A percentile compares a stretch with the other conserved stretches of the same genome.
Conservation (phyloP, 805 yeast genomes). For the Metschnikowia bowlesiae region DNA sequence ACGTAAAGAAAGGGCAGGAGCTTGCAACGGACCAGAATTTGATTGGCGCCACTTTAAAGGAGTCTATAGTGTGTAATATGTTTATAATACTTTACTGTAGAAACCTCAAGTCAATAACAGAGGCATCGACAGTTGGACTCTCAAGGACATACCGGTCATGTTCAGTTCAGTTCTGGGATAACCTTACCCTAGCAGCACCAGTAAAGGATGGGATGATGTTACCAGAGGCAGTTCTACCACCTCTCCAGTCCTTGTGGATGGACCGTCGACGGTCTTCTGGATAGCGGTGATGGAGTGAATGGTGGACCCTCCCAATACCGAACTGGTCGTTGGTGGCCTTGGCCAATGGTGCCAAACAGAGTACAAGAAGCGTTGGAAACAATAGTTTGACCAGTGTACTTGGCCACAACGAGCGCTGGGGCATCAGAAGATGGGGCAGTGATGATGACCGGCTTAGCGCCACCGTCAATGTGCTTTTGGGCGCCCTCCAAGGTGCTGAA, state of each 20-base stretch:
- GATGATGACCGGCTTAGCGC: slow-evolving; percentile 92
- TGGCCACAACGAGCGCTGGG: slow-evolving; percentile 88
- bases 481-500: slow-evolving; percentile 85
- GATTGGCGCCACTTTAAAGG: too few species aligned
- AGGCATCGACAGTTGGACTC: slow-evolving; percentile 94
- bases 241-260: slow-evolving; percentile 99
- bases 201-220: slow-evolving; percentile 94
- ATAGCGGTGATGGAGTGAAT: slow-evolving; percentile 95
- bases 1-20: too few species aligned
- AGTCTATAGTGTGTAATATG: too few species aligned
- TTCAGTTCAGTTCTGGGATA: slow-evolving; percentile 82
- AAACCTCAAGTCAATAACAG: slow-evolving; percentile 76
- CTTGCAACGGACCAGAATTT: too few species aligned
- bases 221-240: slow-evolving; percentile 95
- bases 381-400: slow-evolving; percentile 71
- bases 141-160: slow-evolving; percentile 90
- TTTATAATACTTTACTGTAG: too few species aligned
- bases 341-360: slow-evolving; percentile 90
- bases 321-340: slow-evolving; percentile 81
- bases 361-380: slow-evolving; percentile 94
- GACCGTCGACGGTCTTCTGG: slow-evolving; percentile 95
- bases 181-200: slow-evolving; percentile 97
- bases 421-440: slow-evolving; percentile 94
- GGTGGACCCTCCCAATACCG: slow-evolving; percentile 89
- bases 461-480: slow-evolving; percentile 77